Evolutionary conservation across 768 basidiomycete species (phyloP), one percentile per base, ranked within the genome.

Genomic region (Collybia sordida): DNA sequence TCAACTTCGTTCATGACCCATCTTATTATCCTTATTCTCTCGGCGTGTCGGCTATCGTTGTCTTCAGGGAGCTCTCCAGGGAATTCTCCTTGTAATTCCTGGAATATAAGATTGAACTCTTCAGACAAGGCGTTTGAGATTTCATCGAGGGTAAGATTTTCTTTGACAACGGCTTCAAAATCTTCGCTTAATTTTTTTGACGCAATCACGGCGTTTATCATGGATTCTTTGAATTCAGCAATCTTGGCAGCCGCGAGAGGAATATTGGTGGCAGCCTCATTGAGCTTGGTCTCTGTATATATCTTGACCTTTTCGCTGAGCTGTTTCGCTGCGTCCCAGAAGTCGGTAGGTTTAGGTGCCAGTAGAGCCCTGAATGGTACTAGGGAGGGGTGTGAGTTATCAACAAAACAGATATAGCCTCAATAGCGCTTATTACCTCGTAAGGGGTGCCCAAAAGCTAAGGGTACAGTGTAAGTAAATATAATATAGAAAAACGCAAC

Each of bases 41-140:
- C 47, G 27, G 56, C 61, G 45, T 71, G 67, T 11, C 57, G 47
- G 4, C 67, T 64, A 6, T 67, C 66, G 24, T 65, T 31, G 25
- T 68, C 57, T 31, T 56, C 62, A 9, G 54, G 57, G 18, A 54
- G 49, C 3, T 70, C 65, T 1, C 64, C 50, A 2, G 65, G 58
- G 44, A 75, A 68, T 41, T 69, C 65, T 3, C 56, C 58, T 27
- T 65, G 48, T 19, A 72, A 47, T 3, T 43, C 42, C 14, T 53
- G 52, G 22, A 68, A 43, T 12, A 59, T 52, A 9, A 47, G 36
- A 11, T 57, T 56, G 3, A 71, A 24, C 15, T 60, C 58, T 8
- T 3, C 40, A 4, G 50, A 47, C 3, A 71, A 22, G 21, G 54
- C 56, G 11, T 45, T 44, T 4, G 50, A 53, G 15, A 67, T 41